Conservation (phyloP, 345 rosid species). For the Eucalyptus cladocalyx region DNA sequence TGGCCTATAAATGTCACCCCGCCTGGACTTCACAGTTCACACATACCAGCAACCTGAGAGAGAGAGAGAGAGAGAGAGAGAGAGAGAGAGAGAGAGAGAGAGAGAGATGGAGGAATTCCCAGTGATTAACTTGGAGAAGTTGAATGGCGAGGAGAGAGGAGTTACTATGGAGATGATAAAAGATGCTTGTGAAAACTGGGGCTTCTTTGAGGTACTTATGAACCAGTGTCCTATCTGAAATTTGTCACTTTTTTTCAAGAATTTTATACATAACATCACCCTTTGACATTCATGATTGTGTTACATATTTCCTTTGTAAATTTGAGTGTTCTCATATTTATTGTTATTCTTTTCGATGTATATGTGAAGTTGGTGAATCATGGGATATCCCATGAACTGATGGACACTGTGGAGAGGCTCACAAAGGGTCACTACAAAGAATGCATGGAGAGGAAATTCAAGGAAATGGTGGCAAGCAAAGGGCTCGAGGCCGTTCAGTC, state of each 20-base stretch:
- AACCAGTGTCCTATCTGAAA: background rate
- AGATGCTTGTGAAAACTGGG: constrained; percentile 80
- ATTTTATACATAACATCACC: background rate
- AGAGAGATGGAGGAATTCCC: constrained; percentile 48
- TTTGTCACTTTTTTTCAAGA: background rate
- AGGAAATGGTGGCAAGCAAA: constrained; percentile 45
- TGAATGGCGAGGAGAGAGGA: constrained; percentile 49
- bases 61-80: background rate
- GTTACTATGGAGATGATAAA: constrained; percentile 43
- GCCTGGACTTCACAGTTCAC: background rate
- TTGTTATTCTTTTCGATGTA: background rate
- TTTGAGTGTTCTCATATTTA: background rate
- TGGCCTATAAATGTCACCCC: constrained; percentile 38
- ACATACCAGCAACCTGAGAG: background rate
- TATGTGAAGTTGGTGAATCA: constrained; percentile 50
- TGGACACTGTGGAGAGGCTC: constrained; percentile 65
- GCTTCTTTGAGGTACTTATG: constrained; percentile 66
- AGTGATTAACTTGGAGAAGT: constrained; percentile 42
- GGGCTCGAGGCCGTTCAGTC: constrained; percentile 38
- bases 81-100: background rate
- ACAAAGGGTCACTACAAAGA: constrained; percentile 72
- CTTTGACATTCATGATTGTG: background rate
- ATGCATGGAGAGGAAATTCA: constrained; percentile 70
- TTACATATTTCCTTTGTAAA: background rate
- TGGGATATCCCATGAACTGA: constrained; percentile 47